Evolutionary conservation across 2,329 filamentous ascomycete genomes (phyloP).

Genomic region (Alternaria angustiovoidea): DNA sequence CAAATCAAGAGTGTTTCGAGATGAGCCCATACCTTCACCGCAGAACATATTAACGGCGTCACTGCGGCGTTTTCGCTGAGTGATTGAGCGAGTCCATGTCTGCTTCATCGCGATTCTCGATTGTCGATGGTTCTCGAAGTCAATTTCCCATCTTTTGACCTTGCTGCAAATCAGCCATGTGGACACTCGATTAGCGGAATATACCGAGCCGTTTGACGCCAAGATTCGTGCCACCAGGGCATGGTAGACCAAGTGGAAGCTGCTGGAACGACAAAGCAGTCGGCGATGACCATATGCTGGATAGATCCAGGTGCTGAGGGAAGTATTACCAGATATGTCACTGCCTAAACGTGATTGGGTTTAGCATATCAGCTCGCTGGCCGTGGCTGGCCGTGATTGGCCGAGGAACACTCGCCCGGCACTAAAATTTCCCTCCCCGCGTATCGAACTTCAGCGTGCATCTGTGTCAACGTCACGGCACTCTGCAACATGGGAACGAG

Average conservation of each 20-base stretch:
- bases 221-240: not conserved
- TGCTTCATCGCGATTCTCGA: not conserved
- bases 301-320: not conserved
- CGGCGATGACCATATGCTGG: slow-evolving; percentile 1
- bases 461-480: slow-evolving; percentile 4
- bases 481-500: slow-evolving; percentile 8
- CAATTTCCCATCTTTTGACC: not conserved
- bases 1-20: not conserved
- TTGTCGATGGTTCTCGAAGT: not conserved
- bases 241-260: not conserved
- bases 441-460: not conserved
- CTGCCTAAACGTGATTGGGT: not conserved
- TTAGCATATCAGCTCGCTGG: not conserved
- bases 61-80: not conserved
- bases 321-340: not conserved
- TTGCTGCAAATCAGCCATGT: slow-evolving; percentile 1
- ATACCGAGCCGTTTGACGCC: not conserved
- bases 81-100: not conserved
- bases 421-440: not conserved
- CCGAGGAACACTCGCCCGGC: not conserved
- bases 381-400: not conserved
- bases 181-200: not conserved
- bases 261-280: not conserved
- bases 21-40: not conserved
- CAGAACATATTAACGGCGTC: not conserved